Percentiles rank a stretch among this genome's conserved stretches.
Conservation (phyloP, 192 early-diverging fungal genomes). For the Phlyctochytrium arcticum region DNA sequence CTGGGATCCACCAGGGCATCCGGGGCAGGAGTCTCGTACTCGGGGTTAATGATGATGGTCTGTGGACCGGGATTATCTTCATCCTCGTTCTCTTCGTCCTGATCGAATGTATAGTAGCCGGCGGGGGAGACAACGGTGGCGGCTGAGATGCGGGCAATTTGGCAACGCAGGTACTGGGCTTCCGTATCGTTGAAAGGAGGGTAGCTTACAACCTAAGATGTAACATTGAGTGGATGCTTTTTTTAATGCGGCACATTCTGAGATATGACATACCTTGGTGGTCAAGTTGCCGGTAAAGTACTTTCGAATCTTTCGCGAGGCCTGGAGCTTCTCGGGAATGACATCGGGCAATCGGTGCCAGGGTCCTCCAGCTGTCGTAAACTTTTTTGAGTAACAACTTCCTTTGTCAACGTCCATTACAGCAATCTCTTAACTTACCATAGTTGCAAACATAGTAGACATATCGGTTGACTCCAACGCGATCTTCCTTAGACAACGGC, state of each 20-base stretch:
- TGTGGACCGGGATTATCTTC: slow-evolving; percentile 32
- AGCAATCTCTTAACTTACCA: no score
- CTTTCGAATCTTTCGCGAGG: slow-evolving; percentile 45
- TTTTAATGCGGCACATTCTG: background rate
- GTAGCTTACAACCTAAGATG: slow-evolving; percentile 50
- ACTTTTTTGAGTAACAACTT: background rate
- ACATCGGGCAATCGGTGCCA: slow-evolving; percentile 56
- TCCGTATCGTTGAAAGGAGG: slow-evolving; percentile 53
- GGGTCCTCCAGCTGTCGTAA: slow-evolving; percentile 38
- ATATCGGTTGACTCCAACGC: slow-evolving; percentile 55
- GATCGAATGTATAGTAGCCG: slow-evolving; percentile 61
- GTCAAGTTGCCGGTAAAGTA: slow-evolving; percentile 54
- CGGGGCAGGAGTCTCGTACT: slow-evolving; percentile 47
- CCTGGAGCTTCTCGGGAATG: slow-evolving; percentile 53
- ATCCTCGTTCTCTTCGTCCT: slow-evolving; percentile 47
- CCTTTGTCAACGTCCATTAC: background rate
- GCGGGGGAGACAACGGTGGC: slow-evolving; percentile 52
- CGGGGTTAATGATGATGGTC: slow-evolving; percentile 56
- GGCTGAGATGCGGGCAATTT: slow-evolving; percentile 57
- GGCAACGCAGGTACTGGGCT: slow-evolving; percentile 59
- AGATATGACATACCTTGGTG: slow-evolving; percentile 30
- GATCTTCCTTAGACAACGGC: slow-evolving; percentile 37
- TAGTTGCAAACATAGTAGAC: slow-evolving; percentile 55
- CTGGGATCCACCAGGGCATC: slow-evolving; percentile 40
- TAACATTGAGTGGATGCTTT: background rate